A percentile compares a stretch with the other conserved stretches of the same genome.
Evolutionary conservation across 768 basidiomycete genomes (phyloP).

Genomic region (Amanita exitialis): DNA sequence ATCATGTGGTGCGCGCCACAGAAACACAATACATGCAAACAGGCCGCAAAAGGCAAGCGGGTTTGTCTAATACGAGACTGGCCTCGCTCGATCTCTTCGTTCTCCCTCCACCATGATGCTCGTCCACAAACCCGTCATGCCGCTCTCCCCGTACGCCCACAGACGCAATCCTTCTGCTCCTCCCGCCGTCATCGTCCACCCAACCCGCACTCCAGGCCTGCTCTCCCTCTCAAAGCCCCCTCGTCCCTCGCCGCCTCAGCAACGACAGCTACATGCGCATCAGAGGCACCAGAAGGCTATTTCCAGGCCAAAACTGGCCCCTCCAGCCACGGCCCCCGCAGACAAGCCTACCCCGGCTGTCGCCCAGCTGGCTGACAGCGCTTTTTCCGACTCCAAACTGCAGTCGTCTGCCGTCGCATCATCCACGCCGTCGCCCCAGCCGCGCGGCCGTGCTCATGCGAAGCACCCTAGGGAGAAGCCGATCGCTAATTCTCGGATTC

Average conservation of each 20-base stretch:
- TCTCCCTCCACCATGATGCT: conserved; percentile 6
- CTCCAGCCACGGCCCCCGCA: neutral
- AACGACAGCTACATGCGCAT: conserved; percentile 4
- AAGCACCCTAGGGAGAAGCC: conserved; percentile 21
- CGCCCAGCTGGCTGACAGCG: conserved; percentile 9
- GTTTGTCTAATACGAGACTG: conserved; percentile 1
- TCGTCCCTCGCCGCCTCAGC: conserved; percentile 1
- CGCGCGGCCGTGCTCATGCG: conserved; percentile 18
- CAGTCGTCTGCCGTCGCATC: conserved; percentile 14
- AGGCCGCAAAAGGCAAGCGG: neutral
- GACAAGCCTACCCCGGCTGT: neutral
- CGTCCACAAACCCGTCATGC: conserved; percentile 5
- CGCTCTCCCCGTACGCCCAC: conserved; percentile 1
- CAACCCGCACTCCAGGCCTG: conserved; percentile 6
- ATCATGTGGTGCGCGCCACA: conserved; percentile 7
- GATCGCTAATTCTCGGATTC: conserved; percentile 2
- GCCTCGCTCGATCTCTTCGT: neutral
- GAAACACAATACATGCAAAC: neutral
- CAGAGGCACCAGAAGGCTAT: conserved; percentile 2
- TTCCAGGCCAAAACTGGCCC: conserved; percentile 2
- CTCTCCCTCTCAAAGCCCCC: conserved; percentile 6
- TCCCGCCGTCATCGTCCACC: conserved; percentile 5
- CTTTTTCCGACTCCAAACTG: conserved; percentile 15
- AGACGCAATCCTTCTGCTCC: conserved; percentile 5
- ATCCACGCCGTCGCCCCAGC: conserved; percentile 18